phyloP scores from a whole-genome alignment of 2,329 filamentous ascomycete genomes.

The Aspergillus tubingensis region DNA sequence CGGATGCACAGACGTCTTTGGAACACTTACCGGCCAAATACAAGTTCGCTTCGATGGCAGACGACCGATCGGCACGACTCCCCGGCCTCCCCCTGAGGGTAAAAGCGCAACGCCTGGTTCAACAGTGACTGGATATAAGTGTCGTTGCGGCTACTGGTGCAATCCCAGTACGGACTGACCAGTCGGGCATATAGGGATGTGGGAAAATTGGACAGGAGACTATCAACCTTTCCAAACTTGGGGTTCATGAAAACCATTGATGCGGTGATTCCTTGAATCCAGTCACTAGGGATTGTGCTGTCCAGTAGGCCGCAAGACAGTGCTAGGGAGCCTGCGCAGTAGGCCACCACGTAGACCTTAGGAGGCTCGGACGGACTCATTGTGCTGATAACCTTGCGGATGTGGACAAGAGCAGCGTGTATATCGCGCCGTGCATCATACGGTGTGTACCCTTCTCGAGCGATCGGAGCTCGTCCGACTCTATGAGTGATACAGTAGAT shows the following conservation, averaged over 20 bases:
- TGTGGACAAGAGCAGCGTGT: slow-evolving; percentile 17
- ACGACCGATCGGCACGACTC: slow-evolving; percentile 7
- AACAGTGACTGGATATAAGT: background rate
- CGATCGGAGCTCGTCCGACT: background rate
- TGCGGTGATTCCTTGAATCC: slow-evolving; percentile 19
- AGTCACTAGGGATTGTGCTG: slow-evolving; percentile 18
- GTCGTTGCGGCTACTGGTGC: slow-evolving; percentile 6
- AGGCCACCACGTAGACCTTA: slow-evolving; percentile 21
- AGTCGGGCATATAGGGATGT: background rate
- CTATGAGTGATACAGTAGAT: slow-evolving; percentile 5
- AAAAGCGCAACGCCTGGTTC: slow-evolving; percentile 6
- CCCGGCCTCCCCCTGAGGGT: background rate
- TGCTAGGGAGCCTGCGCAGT: slow-evolving; percentile 23
- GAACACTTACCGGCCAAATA: slow-evolving; percentile 6
- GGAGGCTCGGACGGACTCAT: slow-evolving; percentile 3
- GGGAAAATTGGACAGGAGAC: background rate
- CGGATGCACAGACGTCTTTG: background rate
- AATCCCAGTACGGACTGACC: slow-evolving; percentile 4
- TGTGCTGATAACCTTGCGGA: slow-evolving; percentile 5
- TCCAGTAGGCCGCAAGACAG: slow-evolving; percentile 23
- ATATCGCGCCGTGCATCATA: slow-evolving; percentile 5
- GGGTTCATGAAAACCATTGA: slow-evolving; percentile 23
- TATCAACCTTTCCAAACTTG: slow-evolving; percentile 6
- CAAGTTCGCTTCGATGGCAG: slow-evolving; percentile 7
- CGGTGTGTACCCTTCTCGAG: slow-evolving; percentile 6